A percentile compares a stretch with the other conserved stretches of the same genome.
Evolutionary conservation across 2,329 filamentous ascomycete genomes (phyloP).

Genomic region (Phaeophleospora eucalypticola): DNA sequence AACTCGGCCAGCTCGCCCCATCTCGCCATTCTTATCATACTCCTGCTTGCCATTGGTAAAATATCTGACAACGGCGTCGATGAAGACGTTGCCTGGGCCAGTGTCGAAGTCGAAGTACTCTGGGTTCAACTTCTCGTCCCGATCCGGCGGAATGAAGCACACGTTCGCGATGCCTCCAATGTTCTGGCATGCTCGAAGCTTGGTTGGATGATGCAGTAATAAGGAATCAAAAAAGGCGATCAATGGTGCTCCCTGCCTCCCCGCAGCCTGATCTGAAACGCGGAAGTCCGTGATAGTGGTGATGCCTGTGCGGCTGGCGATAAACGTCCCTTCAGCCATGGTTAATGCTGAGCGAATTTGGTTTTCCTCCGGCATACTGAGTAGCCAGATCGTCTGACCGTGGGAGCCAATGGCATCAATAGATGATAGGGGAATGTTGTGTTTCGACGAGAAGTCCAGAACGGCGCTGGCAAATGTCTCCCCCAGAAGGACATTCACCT

Average conservation of each 20-base stretch:
- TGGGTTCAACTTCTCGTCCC: conserved; percentile 28
- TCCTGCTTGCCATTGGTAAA: conserved; percentile 31
- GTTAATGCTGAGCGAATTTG: conserved; percentile 49
- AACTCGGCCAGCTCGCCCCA: conserved; percentile 28
- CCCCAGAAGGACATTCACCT: conserved; percentile 56
- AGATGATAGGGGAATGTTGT: conserved; percentile 41
- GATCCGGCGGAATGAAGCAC: conserved; percentile 55
- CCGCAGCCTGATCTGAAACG: conserved; percentile 54
- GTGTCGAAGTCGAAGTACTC: conserved; percentile 31
- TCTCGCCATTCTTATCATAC: conserved; percentile 32
- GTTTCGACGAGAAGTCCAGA: conserved; percentile 46
- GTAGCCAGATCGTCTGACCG: conserved; percentile 57
- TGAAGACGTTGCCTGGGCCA: conserved; percentile 34
- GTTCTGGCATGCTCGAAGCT: conserved; percentile 57
- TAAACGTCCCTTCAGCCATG: conserved; percentile 55
- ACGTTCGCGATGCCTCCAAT: conserved; percentile 60
- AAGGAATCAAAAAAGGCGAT: conserved; percentile 57
- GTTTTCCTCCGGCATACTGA: conserved; percentile 49
- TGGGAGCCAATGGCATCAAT: conserved; percentile 57
- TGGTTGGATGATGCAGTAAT: conserved; percentile 53
- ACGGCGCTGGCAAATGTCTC: conserved; percentile 54
- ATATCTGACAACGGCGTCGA: conserved; percentile 30
- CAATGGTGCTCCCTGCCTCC: conserved; percentile 53
- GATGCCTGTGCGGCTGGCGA: conserved; percentile 54
- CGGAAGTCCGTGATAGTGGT: conserved; percentile 58